Base-by-base conservation (phyloP, 1,284 basidiomycete genomes). In the Farysia itapuensis region DNA sequence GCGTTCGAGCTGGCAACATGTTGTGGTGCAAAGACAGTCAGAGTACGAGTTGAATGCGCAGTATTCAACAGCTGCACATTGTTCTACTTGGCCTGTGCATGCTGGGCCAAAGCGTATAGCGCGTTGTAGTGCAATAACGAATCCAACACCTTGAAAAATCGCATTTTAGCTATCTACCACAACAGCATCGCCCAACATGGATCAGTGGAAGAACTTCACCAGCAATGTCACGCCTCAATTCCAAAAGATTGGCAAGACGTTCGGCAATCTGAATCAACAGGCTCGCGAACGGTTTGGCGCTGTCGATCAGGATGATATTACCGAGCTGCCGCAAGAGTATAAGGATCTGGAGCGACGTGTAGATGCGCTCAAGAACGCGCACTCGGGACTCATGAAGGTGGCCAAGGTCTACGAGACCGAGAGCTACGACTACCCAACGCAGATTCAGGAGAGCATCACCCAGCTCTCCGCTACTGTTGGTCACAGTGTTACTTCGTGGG, bases 301-400 rank as follows among this genome's bases (percentile, higher is more conserved):
- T 69, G 84, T 95, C 46, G 84, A 88, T 13, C 83, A 87, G 16
- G 90, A 91, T 53, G 93, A 94, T 68, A 94, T 98, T 74, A 98
- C 94, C 15, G 94, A 97, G 79, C 37, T 43, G 25, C 61, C 58
- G 32, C 43, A 89, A 57, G 93, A 98, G 78, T 98, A 98, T 84
- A 92, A 87, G 77, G 89, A 93, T 73, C 85, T 98, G 67, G 94
- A 98, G 79, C 82, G 86, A 35, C 86, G 92, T 44, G 94, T 98
- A 29, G 95, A 98, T 79, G 90, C 90, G 25, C 84, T 98, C 41
- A 85, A 87, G 69, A 80, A 82, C 22, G 74, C 77, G 43, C 93
- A 97, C 78, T 77, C 86, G 47, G 79, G 83, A 19, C 69, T 98
- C 34, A 83, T 95, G 78, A 95, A 88, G 86, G 60, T 57, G 23